Base-by-base conservation (phyloP, 371 early-diverging fungal genomes). In the Apophysomyces trapeziformis region DNA sequence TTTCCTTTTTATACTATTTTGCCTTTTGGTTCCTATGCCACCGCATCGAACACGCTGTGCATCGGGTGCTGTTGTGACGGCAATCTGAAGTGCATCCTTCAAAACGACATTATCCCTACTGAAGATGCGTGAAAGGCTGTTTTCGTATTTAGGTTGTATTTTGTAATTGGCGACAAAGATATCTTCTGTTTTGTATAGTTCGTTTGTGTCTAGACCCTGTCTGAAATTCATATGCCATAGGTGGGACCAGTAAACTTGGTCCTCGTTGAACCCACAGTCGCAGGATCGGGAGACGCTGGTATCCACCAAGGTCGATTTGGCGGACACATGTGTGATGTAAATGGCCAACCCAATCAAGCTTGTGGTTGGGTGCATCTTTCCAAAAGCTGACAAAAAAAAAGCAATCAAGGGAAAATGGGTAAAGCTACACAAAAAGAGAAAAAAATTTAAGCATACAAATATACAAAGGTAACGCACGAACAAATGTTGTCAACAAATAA, bases 181-280 rank as follows among this genome's bases (percentile, higher is more conserved):
- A 60, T 69, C 65, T 14, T 45, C 38, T 6, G 54, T 50, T 32
- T 50, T 16, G 21, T 50, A 50, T 21, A 61, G 38, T 8, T 62
- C 54, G 9, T 46, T 45, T 1, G 32, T 61, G 37, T 35, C 44
- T 1, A 26, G 36, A 35, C 45, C 58, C 13, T 64, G 43, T 38
- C 36, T n/a, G 45, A 69, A 73, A 43, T 73, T 67, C 36, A 64
- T 11, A 38, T 69, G 65, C 73, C 73, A 73, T 62, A 69, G 69
- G 38, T 70, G 65, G 7, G 68, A 62, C 73, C 73, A 73, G 9
- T 46, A n/a, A 13, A 58, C 36, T 14, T 41, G 37, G 1, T 38
- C 35, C 39, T 69, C 67, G 13, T 21, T 32, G 41, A 64, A 73
- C 7, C 73, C 73, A 21, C 73, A 73, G 21, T 73, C 73, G 41